Conservation (phyloP, 768 basidiomycete species). For the Russula earlei region DNA sequence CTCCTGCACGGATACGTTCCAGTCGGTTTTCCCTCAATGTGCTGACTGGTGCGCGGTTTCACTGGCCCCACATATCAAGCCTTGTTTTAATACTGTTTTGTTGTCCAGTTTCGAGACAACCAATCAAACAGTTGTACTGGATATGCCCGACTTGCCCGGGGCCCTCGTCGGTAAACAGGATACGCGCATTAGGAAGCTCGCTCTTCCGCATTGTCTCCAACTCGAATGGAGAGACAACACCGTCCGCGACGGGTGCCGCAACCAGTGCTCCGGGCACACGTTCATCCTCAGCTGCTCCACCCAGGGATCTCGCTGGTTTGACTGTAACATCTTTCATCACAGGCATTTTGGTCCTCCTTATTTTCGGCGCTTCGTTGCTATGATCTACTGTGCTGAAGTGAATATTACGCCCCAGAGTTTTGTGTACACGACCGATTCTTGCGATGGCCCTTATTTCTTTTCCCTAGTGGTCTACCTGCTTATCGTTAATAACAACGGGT, state of each 20-base stretch:
- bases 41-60: slow-evolving; percentile 47
- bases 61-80: background rate
- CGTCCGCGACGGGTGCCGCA: slow-evolving; percentile 19
- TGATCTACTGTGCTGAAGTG: background rate
- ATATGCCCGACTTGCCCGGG: slow-evolving; percentile 38
- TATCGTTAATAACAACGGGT: too few relatives aligned
- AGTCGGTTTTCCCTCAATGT: slow-evolving; percentile 47
- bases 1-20: slow-evolving; percentile 44
- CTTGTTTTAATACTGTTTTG: background rate
- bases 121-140: slow-evolving; percentile 44
- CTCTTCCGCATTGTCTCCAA: slow-evolving; percentile 44
- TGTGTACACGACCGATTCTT: background rate
- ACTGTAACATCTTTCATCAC: background rate
- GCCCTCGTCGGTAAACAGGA: slow-evolving; percentile 39
- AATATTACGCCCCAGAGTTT: background rate
- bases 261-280: slow-evolving; percentile 5
- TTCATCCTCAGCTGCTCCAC: background rate
- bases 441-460: background rate
- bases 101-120: slow-evolving; percentile 43
- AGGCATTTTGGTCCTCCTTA: background rate
- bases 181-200: slow-evolving; percentile 41
- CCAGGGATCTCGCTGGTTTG: background rate
- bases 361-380: background rate
- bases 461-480: background rate
- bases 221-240: slow-evolving; percentile 33